Conservation (phyloP, 106 monocot species). For the Gastrodia elata region DNA sequence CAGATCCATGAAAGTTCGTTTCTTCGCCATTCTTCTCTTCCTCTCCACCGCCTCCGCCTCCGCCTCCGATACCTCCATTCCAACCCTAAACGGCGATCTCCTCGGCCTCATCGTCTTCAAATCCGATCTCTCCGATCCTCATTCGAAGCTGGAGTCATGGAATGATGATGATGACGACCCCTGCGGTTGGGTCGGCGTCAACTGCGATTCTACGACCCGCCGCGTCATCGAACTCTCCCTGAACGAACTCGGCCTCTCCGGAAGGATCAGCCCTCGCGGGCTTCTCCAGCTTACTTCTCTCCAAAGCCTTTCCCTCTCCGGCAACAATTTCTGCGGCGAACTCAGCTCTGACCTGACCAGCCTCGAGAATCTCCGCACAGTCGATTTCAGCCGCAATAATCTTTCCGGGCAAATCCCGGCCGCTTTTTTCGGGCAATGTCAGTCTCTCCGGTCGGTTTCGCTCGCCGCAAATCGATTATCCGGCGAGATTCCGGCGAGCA, state of each 20-base stretch:
- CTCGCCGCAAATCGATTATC: constrained; percentile 36
- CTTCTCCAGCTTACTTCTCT: constrained; percentile 71
- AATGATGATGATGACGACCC: constrained; percentile 71
- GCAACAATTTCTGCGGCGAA: constrained; percentile 70
- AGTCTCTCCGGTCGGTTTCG: constrained; percentile 31
- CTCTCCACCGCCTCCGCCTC: constrained; percentile 8
- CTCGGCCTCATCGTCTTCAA: constrained; percentile 98
- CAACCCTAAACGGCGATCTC: constrained; percentile 68
- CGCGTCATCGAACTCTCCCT: constrained; percentile 52
- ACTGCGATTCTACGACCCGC: constrained; percentile 41
- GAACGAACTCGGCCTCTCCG: constrained; percentile 59
- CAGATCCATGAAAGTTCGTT: not conserved
- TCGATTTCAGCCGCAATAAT: constrained; percentile 59
- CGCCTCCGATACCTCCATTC: constrained; percentile 11
- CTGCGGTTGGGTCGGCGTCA: constrained; percentile 60
- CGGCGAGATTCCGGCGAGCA: constrained; percentile 34
- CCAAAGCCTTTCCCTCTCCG: constrained; percentile 47
- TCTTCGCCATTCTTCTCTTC: constrained; percentile 13
- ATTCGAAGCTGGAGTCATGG: constrained; percentile 66
- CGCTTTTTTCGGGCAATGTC: constrained; percentile 50
- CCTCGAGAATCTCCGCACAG: constrained; percentile 24
- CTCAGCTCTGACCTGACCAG: constrained; percentile 35
- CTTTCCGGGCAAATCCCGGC: constrained; percentile 53
- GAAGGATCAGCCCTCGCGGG: constrained; percentile 62
- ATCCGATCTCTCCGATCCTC: constrained; percentile 58